A percentile compares a stretch with the other conserved stretches of the same genome.
These are phyloP conservation scores for Wickerhamiella kazuoi DNA, from an alignment of 805 yeast species.

Conservation along the genomic window DNA sequence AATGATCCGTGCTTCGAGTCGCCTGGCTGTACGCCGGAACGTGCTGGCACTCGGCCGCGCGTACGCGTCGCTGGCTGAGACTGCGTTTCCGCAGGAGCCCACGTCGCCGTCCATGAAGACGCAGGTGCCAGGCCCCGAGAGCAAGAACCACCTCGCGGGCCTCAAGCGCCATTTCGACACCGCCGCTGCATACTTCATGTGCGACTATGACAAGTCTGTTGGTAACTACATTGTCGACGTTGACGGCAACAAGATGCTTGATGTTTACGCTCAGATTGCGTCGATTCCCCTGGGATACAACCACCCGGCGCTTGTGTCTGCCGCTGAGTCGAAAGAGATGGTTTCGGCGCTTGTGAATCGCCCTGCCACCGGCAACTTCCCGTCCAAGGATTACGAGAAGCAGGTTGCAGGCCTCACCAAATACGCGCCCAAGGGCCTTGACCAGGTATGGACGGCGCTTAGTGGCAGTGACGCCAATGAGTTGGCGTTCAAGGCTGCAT, in stretches of 20 bases:
- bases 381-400: conserved; percentile 38
- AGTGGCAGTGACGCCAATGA: conserved; percentile 84
- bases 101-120: conserved; percentile 43
- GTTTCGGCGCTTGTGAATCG: conserved; percentile 58
- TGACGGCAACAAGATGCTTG: conserved; percentile 61
- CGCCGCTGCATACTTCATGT: conserved; percentile 56
- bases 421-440: conserved; percentile 66
- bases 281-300: conserved; percentile 76
- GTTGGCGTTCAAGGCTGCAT: conserved; percentile 76
- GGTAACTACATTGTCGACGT: conserved; percentile 72
- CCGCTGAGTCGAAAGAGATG: conserved; percentile 55
- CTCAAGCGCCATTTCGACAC: conserved; percentile 50
- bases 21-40: neutral
- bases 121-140: conserved; percentile 64
- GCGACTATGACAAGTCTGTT: conserved; percentile 53
- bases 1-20: neutral
- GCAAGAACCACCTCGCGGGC: conserved; percentile 32
- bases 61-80: conserved; percentile 13
- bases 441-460: conserved; percentile 58
- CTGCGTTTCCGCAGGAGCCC: conserved; percentile 64
- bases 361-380: conserved; percentile 74
- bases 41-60: neutral
- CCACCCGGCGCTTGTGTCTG: conserved; percentile 55
- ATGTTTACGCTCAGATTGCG: conserved; percentile 69
- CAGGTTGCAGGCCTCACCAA: conserved; percentile 42